Base-by-base conservation (phyloP, 257 asterid species). In the Cinchona pubescens region DNA sequence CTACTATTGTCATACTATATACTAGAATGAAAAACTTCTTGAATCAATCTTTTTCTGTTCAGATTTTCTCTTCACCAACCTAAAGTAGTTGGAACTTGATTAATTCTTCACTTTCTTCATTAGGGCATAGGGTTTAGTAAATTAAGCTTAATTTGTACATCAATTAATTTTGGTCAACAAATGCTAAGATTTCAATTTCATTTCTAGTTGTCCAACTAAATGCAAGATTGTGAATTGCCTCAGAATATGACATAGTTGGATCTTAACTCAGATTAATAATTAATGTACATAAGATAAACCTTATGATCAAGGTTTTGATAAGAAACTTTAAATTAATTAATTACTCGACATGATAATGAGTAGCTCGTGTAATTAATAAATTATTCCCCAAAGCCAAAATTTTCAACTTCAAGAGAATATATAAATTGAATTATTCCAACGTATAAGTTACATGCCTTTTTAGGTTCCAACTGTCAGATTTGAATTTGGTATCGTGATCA, bases 401-500 rank as follows among this genome's bases (percentile, higher is more conserved):
- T 19, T 53, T 58, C 21, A 25, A 40, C 1, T 23, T 23, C 51
- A 0, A 38, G 11, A 13, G 72, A n/a, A n/a, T n/a, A 40, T 40
- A 14, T 48, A 37, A 21, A 30, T 35, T n/a, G 75, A 38, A 55
- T n/a, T n/a, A n/a, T 56, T 56, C 65, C 13, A 45, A 34, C 14
- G n/a, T n/a, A 49, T 56, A n/a, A 37, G 16, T 56, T 55, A n/a
- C 16, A 2, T 13, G 25, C 15, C 2, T 25, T n/a, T 38, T 55
- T 55, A 56, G 67, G 67, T 37, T 34, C 49, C 49, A 23, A 55
- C 23, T 55, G 34, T 58, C 63, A 68, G 53, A 76, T 67, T 66
- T 66, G 62, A 58, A 56, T 37, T n/a, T 18, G 59, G 42, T 64
- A 48, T 32, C 19, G 7, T n/a, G 9, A 70, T 10, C 23, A 5